Percentiles rank a stretch among this genome's conserved stretches.
Evolutionary conservation across 495 filamentous ascomycete genomes (phyloP).

Genomic region (Astrocystis sublimbata): DNA sequence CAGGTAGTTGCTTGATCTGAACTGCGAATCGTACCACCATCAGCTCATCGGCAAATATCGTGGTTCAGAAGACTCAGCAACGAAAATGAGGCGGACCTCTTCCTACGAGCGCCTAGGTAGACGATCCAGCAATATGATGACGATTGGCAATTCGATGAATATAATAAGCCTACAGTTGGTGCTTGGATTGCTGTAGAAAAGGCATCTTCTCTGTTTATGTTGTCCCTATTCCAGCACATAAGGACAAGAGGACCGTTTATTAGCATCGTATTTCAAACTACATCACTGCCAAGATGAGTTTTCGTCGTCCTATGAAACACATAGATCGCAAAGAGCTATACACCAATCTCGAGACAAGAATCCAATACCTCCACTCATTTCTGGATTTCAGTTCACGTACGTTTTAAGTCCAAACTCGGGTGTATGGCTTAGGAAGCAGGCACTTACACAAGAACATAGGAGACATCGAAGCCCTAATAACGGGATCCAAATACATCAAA

Average conservation of each 20-base stretch:
- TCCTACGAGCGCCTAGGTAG: too few relatives aligned
- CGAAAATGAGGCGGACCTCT: constrained; percentile 7
- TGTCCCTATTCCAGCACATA: background rate
- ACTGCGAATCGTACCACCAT: constrained; percentile 16
- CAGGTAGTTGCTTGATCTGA: constrained; percentile 9
- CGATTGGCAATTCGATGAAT: background rate
- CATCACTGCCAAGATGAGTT: constrained; percentile 8
- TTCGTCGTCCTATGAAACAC: constrained; percentile 52
- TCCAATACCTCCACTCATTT: constrained; percentile 70
- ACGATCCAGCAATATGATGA: background rate
- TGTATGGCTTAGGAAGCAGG: background rate
- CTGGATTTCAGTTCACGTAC: constrained; percentile 70
- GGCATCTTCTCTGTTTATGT: background rate
- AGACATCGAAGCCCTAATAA: constrained; percentile 66
- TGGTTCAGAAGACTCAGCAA: background rate
- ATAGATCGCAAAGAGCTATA: constrained; percentile 70
- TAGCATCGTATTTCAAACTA: background rate
- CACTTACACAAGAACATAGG: constrained; percentile 40
- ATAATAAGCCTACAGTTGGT: background rate
- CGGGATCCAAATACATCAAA: constrained; percentile 71
- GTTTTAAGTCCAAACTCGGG: background rate
- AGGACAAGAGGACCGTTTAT: background rate
- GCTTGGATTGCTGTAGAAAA: background rate
- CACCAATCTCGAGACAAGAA: constrained; percentile 63
- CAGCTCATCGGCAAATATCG: constrained; percentile 10